These are phyloP conservation scores for Tricholoma sp. DNA, from an alignment of 768 basidiomycete species.

Conservation along the genomic window DNA sequence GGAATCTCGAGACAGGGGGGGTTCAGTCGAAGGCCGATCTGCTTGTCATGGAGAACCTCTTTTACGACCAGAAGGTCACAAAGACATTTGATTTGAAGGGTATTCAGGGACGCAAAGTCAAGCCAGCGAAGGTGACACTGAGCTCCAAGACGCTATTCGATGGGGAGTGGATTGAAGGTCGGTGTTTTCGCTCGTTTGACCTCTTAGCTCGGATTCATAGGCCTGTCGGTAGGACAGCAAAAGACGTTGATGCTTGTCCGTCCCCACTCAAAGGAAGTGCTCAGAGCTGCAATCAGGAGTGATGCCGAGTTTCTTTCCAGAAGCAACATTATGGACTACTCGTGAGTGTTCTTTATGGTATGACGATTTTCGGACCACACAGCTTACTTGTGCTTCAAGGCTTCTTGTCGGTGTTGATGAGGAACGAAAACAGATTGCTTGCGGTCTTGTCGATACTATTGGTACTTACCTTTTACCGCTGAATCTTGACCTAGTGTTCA, in stretches of 20 bases:
- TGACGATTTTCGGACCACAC: no score
- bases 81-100: conserved; percentile 84
- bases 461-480: conserved; percentile 30
- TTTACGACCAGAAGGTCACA: conserved; percentile 60
- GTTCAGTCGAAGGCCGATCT: conserved; percentile 69
- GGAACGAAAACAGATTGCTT: conserved; percentile 60
- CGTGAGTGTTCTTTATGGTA: conserved; percentile 36
- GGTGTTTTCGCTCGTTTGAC: conserved; percentile 1
- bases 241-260: conserved; percentile 58
- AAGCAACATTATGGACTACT: conserved; percentile 87
- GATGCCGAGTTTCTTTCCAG: conserved; percentile 72
- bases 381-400: conserved; percentile 22
- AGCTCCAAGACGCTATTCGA: conserved; percentile 65
- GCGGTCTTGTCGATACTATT: conserved; percentile 82
- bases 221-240: conserved; percentile 48
- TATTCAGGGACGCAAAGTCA: conserved; percentile 72
- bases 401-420: conserved; percentile 72
- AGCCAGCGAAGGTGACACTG: conserved; percentile 33
- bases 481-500: background rate
- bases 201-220: background rate
- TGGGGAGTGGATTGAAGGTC: conserved; percentile 82
- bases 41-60: conserved; percentile 83
- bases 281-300: conserved; percentile 60
- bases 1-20: conserved; percentile 63
- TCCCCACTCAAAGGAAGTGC: conserved; percentile 68